Evolutionary conservation across 2,329 filamentous ascomycete genomes (phyloP).

Genomic region (Epichloe brachyelytri): DNA sequence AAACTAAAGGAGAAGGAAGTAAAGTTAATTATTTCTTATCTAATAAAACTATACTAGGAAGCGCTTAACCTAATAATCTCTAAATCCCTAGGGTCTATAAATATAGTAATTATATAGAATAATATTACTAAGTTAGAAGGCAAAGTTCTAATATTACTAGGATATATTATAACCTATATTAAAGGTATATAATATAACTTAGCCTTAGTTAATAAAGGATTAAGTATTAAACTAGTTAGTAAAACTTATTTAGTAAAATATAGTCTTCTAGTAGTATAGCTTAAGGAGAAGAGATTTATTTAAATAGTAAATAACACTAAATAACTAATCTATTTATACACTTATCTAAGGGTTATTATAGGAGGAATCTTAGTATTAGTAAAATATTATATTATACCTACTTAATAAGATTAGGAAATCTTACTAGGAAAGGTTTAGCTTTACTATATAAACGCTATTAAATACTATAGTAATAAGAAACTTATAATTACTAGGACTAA

Average conservation of each 20-base stretch:
- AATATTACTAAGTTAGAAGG: too few species aligned
- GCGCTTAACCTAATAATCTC: too few species aligned
- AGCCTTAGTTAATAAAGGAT: neutral
- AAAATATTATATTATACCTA: too few species aligned
- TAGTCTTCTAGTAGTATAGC: neutral
- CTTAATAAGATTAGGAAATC: too few species aligned
- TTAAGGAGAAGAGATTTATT: neutral
- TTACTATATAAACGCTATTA: neutral
- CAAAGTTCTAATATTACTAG: too few species aligned
- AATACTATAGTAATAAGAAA: neutral
- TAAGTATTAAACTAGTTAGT: neutral
- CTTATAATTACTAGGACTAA: too few species aligned
- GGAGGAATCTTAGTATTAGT: too few species aligned
- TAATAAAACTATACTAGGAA: too few species aligned
- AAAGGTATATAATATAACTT: neutral
- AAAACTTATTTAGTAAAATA: neutral
- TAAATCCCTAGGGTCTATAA: too few species aligned
- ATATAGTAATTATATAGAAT: too few species aligned
- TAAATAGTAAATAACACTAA: neutral
- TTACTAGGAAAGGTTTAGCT: neutral
- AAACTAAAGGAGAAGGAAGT: too few species aligned
- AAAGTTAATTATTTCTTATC: too few species aligned
- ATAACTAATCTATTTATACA: neutral
- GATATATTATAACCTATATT: neutral
- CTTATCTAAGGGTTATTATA: neutral